Conservation (phyloP, 176 grass and related monocot species). For the Luzula sylvatica region DNA sequence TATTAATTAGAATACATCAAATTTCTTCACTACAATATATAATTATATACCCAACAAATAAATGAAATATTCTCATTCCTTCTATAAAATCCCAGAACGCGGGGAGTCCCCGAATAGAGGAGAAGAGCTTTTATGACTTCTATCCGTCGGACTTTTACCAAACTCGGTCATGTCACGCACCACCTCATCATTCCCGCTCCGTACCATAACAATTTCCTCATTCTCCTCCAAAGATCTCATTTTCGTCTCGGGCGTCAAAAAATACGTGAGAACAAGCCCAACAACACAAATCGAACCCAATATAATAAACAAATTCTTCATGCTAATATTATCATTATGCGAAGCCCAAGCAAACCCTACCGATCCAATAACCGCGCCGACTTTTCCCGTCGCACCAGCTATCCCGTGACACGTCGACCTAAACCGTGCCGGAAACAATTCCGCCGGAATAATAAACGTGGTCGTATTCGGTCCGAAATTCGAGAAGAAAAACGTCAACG, state of each 20-base stretch:
- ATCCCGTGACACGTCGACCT: slow-evolving; percentile 34
- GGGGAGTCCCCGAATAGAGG: too few relatives aligned
- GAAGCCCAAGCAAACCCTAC: slow-evolving; percentile 35
- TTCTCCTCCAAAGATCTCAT: slow-evolving; percentile 64
- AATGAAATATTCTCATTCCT: too few relatives aligned
- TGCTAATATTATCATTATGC: slow-evolving; percentile 16
- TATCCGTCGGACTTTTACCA: too few relatives aligned
- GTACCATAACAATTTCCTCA: too few relatives aligned
- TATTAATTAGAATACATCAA: too few relatives aligned
- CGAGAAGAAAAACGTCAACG: slow-evolving; percentile 38
- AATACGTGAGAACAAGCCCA: slow-evolving; percentile 35
- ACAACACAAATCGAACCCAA: slow-evolving; percentile 41
- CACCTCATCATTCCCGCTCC: too few relatives aligned
- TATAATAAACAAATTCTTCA: slow-evolving; percentile 44
- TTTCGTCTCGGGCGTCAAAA: slow-evolving; percentile 57
- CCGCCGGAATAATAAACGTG: slow-evolving; percentile 34
- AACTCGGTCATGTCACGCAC: too few relatives aligned
- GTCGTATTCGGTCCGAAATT: slow-evolving; percentile 37
- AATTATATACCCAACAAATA: too few relatives aligned
- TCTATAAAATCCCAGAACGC: too few relatives aligned
- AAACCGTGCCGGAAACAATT: slow-evolving; percentile 34
- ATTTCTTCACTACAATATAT: too few relatives aligned
- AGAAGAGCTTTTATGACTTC: too few relatives aligned
- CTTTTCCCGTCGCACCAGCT: slow-evolving; percentile 26
- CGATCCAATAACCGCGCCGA: slow-evolving; percentile 26